These are phyloP conservation scores for Podaxis mareebaensis DNA, from an alignment of 768 basidiomycete genomes.

Conservation along the genomic window DNA sequence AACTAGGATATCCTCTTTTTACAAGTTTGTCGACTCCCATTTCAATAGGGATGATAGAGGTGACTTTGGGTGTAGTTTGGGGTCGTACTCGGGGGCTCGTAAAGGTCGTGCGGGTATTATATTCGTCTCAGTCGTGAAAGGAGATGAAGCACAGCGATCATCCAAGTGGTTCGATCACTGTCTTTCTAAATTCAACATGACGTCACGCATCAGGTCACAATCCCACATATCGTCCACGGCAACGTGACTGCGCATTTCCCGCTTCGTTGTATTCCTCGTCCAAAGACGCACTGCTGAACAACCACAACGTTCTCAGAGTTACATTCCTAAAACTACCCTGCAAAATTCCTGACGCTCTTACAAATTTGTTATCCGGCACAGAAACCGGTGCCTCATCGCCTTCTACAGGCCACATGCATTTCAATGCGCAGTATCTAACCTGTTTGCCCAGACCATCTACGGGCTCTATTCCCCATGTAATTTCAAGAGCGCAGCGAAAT, in stretches of 20 bases:
- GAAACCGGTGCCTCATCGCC: background rate
- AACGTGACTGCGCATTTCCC: constrained; percentile 1
- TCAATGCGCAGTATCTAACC: background rate
- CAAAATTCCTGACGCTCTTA: background rate
- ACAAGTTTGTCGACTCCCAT: constrained; percentile 15
- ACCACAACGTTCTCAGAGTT: background rate
- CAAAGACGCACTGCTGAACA: too few relatives aligned
- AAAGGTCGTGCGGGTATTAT: constrained; percentile 7
- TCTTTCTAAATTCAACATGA: constrained; percentile 13
- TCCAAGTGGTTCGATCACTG: constrained; percentile 4
- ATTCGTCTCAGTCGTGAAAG: constrained; percentile 15
- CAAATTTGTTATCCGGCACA: background rate
- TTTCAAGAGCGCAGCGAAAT: background rate
- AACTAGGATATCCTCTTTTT: constrained; percentile 16
- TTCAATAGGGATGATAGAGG: background rate
- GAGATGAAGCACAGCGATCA: background rate
- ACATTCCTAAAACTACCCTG: background rate
- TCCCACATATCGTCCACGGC: background rate
- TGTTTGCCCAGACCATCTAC: background rate
- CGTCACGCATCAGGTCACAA: background rate
- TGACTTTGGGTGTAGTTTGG: background rate
- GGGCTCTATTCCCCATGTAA: background rate
- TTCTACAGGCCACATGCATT: background rate
- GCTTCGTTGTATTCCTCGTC: too few relatives aligned
- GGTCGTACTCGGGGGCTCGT: constrained; percentile 1